A percentile compares a stretch with the other conserved stretches of the same genome.
phyloP scores from a whole-genome alignment of 768 basidiomycete genomes.

The Boletus sensibilis region DNA sequence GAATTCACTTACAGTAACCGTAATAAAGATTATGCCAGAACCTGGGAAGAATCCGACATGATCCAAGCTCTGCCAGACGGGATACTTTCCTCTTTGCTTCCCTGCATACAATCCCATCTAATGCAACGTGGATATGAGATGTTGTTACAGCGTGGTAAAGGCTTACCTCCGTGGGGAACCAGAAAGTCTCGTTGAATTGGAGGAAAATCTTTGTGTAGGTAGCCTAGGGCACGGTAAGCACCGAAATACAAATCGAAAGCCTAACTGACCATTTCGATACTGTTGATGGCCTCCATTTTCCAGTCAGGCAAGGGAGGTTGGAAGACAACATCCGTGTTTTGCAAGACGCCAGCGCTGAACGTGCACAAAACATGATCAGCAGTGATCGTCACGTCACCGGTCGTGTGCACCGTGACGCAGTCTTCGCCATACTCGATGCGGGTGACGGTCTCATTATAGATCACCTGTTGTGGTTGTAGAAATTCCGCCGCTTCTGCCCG shows the following conservation, averaged over 20 bases:
- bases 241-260: too few species aligned
- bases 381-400: slow-evolving; percentile 41
- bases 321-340: slow-evolving; percentile 59
- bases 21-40: slow-evolving; percentile 45
- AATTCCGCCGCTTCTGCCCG: slow-evolving; percentile 58
- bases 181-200: slow-evolving; percentile 60
- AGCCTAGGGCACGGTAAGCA: slow-evolving; percentile 29
- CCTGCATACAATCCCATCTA: slow-evolving; percentile 55
- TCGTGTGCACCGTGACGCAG: slow-evolving; percentile 48
- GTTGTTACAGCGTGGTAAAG: neutral
- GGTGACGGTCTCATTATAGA: slow-evolving; percentile 51
- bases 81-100: slow-evolving; percentile 55
- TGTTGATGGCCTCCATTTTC: slow-evolving; percentile 64
- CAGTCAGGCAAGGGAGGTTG: slow-evolving; percentile 54
- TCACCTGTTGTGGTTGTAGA: slow-evolving; percentile 44
- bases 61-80: slow-evolving; percentile 67
- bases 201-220: slow-evolving; percentile 71
- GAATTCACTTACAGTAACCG: slow-evolving; percentile 21
- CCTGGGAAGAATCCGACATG: slow-evolving; percentile 56
- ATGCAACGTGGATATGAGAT: neutral
- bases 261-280: slow-evolving; percentile 52
- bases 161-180: slow-evolving; percentile 46
- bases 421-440: slow-evolving; percentile 44
- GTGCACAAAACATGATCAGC: slow-evolving; percentile 65
- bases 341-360: slow-evolving; percentile 69